These are phyloP conservation scores for Ajuga chamaepitys DNA, from an alignment of 257 asterid genomes.

Conservation along the genomic window DNA sequence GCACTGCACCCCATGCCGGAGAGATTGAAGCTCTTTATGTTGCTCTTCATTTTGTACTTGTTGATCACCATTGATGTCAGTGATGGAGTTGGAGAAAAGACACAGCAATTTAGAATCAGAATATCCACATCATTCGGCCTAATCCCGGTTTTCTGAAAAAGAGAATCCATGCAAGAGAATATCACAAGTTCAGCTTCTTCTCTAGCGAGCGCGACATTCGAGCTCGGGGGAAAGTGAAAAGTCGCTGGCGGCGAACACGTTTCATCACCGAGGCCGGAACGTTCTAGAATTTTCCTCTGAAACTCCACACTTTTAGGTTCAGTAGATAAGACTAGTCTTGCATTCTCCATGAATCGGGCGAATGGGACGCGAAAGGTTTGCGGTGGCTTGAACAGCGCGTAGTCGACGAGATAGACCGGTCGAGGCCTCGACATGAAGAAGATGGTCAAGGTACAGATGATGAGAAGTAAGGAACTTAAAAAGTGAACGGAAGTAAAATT, in stretches of 20 bases:
- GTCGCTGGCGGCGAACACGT: slow-evolving; percentile 45
- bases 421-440: slow-evolving; percentile 40
- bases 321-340: slow-evolving; percentile 3
- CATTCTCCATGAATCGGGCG: slow-evolving; percentile 46
- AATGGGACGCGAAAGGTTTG: slow-evolving; percentile 39
- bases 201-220: slow-evolving; percentile 20
- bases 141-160: slow-evolving; percentile 30
- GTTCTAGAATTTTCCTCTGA: slow-evolving; percentile 49
- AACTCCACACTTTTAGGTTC: slow-evolving; percentile 38
- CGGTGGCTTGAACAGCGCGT: too few species aligned
- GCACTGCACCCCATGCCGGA: too few species aligned
- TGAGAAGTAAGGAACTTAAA: slow-evolving; percentile 18
- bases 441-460: slow-evolving; percentile 14
- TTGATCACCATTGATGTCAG: slow-evolving; percentile 55
- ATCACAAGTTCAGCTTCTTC: slow-evolving; percentile 53
- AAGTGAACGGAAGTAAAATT: slow-evolving; percentile 20
- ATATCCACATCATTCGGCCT: slow-evolving; percentile 39
- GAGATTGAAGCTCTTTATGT: slow-evolving; percentile 48
- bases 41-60: slow-evolving; percentile 47
- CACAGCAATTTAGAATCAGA: slow-evolving; percentile 43
- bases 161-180: too few species aligned
- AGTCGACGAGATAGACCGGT: slow-evolving; percentile 45
- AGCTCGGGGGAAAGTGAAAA: slow-evolving; percentile 40
- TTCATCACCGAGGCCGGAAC: slow-evolving; percentile 57
- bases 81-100: slow-evolving; percentile 54